Base-by-base conservation (phyloP, 441 rosid genomes). In the Kokia cookei region DNA sequence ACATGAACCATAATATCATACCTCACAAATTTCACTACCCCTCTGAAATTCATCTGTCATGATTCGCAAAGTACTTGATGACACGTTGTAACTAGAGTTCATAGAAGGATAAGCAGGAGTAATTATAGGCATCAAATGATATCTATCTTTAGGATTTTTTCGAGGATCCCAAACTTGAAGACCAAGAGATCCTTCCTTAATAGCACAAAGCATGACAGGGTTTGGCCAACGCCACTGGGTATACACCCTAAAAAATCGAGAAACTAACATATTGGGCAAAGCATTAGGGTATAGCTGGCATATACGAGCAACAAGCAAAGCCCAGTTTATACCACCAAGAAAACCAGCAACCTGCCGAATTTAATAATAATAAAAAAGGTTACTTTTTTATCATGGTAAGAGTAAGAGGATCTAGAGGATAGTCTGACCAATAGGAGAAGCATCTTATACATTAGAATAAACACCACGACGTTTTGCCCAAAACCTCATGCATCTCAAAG, bases 321-420 rank as follows among this genome's bases (percentile, higher is more conserved):
- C 98, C 98, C 97, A 93, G 66, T 96, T 96, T 81, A 96, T 89
- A 78, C 99, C 99, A 77, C 99, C 99, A 75, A 96, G 99, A 90
- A 96, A 96, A 57, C 99, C 98, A n/a, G 96, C 69, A 83, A 95
- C 98, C 99, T 95, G 85, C 71, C 75, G 61, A 35, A 35, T 35
- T 35, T 5, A 35, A 81, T 5, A 35, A 81, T 48, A 57, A 59
- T 19, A 43, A 22, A 67, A 8, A 8, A 5, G 8, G 50, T 35
- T 9, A 64, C 35, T 62, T 27, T 29, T 63, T 48, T 24, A 47
- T 5, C 35, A 74, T 43, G 67, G 62, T 53, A 76, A 66, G 60
- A 55, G 73, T 43, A 64, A 58, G 48, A 47, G 54, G 22, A 63
- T 10, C 19, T 51, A 26, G 76, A 68, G 27, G 40, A 64, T 7